These are phyloP conservation scores for Pyracantha coccinea DNA, from an alignment of 331 rosid species.

Conservation along the genomic window DNA sequence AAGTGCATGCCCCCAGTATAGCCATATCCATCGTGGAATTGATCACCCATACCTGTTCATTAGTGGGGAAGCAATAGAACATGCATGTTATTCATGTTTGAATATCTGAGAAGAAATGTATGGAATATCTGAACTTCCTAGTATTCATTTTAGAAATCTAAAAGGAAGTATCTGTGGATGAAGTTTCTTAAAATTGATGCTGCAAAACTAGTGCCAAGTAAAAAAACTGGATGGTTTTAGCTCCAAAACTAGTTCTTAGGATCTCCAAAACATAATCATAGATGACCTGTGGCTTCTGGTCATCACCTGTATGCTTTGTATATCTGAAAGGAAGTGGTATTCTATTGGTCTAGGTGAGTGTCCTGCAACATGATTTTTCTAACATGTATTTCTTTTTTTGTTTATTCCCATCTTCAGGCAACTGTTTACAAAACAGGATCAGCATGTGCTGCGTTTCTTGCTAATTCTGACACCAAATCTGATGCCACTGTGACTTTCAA, in stretches of 20 bases:
- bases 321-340: neutral
- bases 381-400: neutral
- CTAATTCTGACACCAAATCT: slow-evolving; percentile 50
- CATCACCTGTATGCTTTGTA: neutral
- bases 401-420: slow-evolving; percentile 33
- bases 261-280: neutral
- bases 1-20: neutral
- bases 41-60: neutral
- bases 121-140: neutral
- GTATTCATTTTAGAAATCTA: neutral
- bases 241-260: neutral
- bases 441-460: slow-evolving; percentile 74
- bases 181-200: neutral
- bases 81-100: neutral
- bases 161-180: neutral
- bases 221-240: neutral
- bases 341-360: neutral
- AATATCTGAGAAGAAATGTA: neutral
- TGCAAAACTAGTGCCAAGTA: neutral
- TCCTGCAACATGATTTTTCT: neutral
- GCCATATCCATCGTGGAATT: neutral
- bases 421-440: slow-evolving; percentile 69
- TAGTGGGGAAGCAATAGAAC: neutral
- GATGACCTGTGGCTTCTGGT: neutral
- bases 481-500: slow-evolving; percentile 66